Evolutionary conservation across 371 early-diverging fungal genomes (phyloP).

Genomic region (Mucor sp.): DNA sequence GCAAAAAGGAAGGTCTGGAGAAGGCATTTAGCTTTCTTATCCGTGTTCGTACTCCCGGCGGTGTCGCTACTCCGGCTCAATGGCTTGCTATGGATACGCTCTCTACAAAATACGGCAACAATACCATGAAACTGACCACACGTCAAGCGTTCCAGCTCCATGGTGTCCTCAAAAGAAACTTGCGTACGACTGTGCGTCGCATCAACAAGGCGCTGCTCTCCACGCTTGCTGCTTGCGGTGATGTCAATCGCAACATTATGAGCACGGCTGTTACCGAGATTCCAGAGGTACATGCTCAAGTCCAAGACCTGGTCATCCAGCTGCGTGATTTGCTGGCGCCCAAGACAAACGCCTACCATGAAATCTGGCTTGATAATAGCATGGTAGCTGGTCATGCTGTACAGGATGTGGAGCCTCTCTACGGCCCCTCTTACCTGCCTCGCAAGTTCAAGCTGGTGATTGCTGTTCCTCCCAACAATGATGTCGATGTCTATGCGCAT

Average conservation of each 20-base stretch:
- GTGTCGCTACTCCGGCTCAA: slow-evolving; percentile 81
- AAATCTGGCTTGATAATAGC: slow-evolving; percentile 92
- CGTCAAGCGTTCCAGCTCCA: slow-evolving; percentile 94
- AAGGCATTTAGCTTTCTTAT: slow-evolving; percentile 91
- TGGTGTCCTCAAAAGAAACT: slow-evolving; percentile 86
- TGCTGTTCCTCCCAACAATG: slow-evolving; percentile 92
- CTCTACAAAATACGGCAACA: slow-evolving; percentile 77
- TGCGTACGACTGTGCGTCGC: slow-evolving; percentile 79
- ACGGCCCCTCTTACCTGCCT: slow-evolving; percentile 88
- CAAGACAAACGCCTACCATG: slow-evolving; percentile 86
- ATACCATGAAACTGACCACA: slow-evolving; percentile 88
- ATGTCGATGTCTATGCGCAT: slow-evolving; percentile 93
- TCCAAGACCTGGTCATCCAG: slow-evolving; percentile 65
- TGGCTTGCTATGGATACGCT: slow-evolving; percentile 89
- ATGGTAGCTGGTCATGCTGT: slow-evolving; percentile 74
- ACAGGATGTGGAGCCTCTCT: slow-evolving; percentile 84
- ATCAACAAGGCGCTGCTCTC: slow-evolving; percentile 86
- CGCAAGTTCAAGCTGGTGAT: slow-evolving; percentile 92
- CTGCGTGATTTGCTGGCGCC: slow-evolving; percentile 77
- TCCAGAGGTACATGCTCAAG: slow-evolving; percentile 75
- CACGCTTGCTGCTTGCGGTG: slow-evolving; percentile 93
- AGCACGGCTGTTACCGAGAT: slow-evolving; percentile 78
- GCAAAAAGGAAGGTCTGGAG: slow-evolving; percentile 79
- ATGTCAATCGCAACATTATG: slow-evolving; percentile 94
- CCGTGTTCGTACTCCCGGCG: slow-evolving; percentile 89